Evolutionary conservation across 352 stramenopile genomes (phyloP).

Genomic region (Globisporangium alternatum): DNA sequence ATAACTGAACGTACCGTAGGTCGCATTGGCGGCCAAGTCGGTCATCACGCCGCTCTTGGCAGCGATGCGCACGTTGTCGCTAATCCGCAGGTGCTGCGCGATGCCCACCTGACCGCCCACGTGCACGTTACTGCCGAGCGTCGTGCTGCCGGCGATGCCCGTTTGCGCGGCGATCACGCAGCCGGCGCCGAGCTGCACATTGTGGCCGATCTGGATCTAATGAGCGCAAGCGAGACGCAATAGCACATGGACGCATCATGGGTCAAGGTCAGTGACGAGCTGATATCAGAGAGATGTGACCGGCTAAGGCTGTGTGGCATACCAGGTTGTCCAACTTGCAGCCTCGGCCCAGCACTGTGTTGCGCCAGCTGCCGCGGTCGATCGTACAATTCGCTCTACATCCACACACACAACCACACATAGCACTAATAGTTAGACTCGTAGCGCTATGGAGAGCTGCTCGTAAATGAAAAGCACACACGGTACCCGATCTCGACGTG

Average conservation of each 20-base stretch:
- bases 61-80: constrained; percentile 81
- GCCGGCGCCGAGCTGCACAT: constrained; percentile 67
- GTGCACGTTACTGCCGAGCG: constrained; percentile 67
- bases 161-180: constrained; percentile 81
- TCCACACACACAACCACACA: too few species aligned
- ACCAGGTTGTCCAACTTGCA: constrained; percentile 87
- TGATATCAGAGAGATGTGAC: not conserved
- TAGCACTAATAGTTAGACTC: not conserved
- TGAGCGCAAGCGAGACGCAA: not conserved
- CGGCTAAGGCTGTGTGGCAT: not conserved
- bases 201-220: constrained; percentile 87
- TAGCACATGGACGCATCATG: not conserved
- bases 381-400: constrained; percentile 73
- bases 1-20: constrained; percentile 40
- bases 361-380: constrained; percentile 81
- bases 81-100: constrained; percentile 74
- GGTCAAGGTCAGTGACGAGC: not conserved
- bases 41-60: constrained; percentile 86
- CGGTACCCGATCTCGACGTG: constrained; percentile 81
- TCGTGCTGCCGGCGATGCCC: constrained; percentile 82
- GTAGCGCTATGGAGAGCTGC: not conserved
- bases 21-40: constrained; percentile 45
- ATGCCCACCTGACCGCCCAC: constrained; percentile 84
- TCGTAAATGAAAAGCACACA: not conserved
- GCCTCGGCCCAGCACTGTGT: constrained; percentile 67